Evolutionary conservation across 2,329 filamentous ascomycete genomes (phyloP).

Genomic region (Sporothrix euskadiensis): DNA sequence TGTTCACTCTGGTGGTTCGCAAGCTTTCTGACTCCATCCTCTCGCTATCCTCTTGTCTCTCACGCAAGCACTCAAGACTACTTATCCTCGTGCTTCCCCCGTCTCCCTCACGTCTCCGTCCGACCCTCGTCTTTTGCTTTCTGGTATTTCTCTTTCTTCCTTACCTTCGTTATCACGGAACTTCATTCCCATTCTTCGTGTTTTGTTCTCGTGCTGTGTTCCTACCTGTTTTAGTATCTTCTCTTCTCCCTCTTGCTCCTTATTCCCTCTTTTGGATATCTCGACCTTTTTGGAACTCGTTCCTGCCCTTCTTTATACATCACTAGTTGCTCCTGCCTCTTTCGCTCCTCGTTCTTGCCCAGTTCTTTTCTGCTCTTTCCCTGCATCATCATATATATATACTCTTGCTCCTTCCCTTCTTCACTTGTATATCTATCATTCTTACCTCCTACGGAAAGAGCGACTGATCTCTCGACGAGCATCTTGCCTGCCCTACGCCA

Average conservation of each 20-base stretch:
- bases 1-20: constrained; percentile 9
- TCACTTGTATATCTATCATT: constrained; percentile 6
- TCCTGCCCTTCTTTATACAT: constrained; percentile 48
- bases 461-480: constrained; percentile 30
- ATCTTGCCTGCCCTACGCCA: constrained; percentile 25
- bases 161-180: constrained; percentile 45
- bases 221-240: constrained; percentile 27
- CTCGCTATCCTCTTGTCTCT: constrained; percentile 28
- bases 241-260: constrained; percentile 36
- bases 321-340: constrained; percentile 23
- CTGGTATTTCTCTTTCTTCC: constrained; percentile 32
- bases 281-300: constrained; percentile 47
- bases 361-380: constrained; percentile 7
- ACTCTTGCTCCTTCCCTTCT: constrained; percentile 23
- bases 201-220: constrained; percentile 40
- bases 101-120: constrained; percentile 33
- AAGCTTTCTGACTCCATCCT: constrained; percentile 21
- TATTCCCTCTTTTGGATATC: constrained; percentile 47
- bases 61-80: constrained; percentile 38
- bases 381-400: constrained; percentile 14
- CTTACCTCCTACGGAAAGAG: constrained; percentile 25
- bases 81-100: constrained; percentile 50
- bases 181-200: constrained; percentile 49
- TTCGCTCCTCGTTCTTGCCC: constrained; percentile 20
- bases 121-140: constrained; percentile 44